Conservation (phyloP, 2,329 filamentous ascomycete genomes). For the Ophiostoma sp. region DNA sequence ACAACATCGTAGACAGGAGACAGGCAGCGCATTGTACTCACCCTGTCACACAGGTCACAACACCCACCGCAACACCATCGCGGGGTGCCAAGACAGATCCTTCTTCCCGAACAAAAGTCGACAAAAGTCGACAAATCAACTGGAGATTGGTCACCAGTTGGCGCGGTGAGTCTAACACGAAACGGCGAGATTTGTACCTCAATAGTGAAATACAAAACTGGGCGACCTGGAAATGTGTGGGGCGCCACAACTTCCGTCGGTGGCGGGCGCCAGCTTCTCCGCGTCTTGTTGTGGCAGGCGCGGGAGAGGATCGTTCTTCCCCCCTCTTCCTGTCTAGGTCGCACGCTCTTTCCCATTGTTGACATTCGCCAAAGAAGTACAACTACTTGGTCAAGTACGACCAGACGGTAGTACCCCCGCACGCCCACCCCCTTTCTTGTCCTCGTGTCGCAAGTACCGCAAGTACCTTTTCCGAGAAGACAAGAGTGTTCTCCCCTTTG, state of each 20-base stretch:
- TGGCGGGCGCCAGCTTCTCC: conserved; percentile 14
- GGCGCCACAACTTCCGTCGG: background rate
- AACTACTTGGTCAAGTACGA: background rate
- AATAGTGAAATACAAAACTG: background rate
- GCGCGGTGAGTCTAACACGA: background rate
- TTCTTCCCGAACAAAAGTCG: background rate
- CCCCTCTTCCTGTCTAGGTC: background rate
- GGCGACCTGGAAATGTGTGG: background rate
- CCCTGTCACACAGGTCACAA: background rate
- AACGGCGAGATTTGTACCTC: background rate
- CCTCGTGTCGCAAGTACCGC: conserved; percentile 7
- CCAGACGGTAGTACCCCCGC: background rate
- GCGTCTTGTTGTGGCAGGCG: conserved; percentile 21
- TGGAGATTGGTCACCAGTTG: background rate
- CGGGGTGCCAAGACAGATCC: background rate
- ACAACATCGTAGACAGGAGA: background rate
- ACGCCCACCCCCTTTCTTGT: too few relatives aligned
- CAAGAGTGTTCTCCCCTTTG: background rate
- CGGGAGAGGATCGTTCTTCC: background rate
- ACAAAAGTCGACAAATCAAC: background rate
- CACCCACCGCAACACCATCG: background rate
- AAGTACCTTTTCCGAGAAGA: background rate
- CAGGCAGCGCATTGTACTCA: background rate
- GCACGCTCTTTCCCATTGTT: conserved; percentile 14
- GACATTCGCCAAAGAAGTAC: conserved; percentile 11